These are phyloP conservation scores for Hypericum perforatum DNA, from an alignment of 345 rosid species.

Conservation along the genomic window DNA sequence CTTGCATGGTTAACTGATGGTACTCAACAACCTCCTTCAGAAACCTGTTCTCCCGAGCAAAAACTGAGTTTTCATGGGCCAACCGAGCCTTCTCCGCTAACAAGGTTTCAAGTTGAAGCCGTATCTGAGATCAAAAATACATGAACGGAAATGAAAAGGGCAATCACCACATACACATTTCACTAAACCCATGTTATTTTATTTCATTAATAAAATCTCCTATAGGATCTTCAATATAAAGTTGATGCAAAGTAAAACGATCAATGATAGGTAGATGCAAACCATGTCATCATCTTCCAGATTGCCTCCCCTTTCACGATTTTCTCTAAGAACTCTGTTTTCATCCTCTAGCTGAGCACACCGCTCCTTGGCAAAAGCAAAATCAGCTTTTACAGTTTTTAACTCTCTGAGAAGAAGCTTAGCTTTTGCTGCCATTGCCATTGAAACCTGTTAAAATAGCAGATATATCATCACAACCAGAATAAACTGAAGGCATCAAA, in stretches of 20 bases:
- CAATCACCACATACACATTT: no score
- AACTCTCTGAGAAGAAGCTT: conserved; percentile 28
- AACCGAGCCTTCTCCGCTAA: conserved; percentile 27
- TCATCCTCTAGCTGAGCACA: conserved; percentile 31
- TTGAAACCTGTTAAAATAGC: conserved; percentile 31
- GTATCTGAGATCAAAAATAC: conserved; percentile 11
- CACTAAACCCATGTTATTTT: no score
- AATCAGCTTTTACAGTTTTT: conserved; percentile 30
- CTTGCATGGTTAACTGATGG: conserved; percentile 31
- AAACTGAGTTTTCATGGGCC: conserved; percentile 27
- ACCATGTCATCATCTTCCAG: conserved; percentile 29
- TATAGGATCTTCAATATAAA: no score
- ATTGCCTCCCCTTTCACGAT: conserved; percentile 18
- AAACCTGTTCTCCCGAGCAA: conserved; percentile 27
- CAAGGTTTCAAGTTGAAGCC: conserved; percentile 26
- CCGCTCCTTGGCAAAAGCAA: conserved; percentile 28
- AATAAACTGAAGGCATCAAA: no score
- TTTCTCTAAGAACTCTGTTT: conserved; percentile 23
- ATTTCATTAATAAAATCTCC: no score
- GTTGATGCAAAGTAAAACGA: background rate
- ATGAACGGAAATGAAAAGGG: no score
- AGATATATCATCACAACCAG: conserved; percentile 9
- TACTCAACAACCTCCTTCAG: conserved; percentile 28
- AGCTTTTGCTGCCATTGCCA: conserved; percentile 35
- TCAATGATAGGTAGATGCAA: background rate